Percentiles rank a stretch among this genome's conserved stretches.
These are phyloP conservation scores for Tuber calosporum DNA, from an alignment of 495 filamentous ascomycete genomes.

Conservation along the genomic window DNA sequence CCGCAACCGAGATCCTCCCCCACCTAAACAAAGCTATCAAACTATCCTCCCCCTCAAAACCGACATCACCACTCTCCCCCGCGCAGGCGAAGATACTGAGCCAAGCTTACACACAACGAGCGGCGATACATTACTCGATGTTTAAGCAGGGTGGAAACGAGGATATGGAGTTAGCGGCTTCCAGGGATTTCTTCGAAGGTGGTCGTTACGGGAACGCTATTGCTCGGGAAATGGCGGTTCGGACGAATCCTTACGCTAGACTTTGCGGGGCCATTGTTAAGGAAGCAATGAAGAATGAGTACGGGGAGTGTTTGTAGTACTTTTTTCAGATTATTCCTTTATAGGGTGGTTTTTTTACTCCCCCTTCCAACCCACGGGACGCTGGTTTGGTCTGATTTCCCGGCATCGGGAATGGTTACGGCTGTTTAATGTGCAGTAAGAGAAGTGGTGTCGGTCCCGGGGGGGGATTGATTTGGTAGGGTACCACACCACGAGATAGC, in stretches of 20 bases:
- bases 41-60: conserved; percentile 53
- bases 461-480: not conserved
- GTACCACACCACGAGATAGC: not conserved
- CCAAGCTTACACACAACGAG: conserved; percentile 69
- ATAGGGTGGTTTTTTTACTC: not conserved
- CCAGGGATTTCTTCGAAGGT: conserved; percentile 64
- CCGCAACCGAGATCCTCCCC: conserved; percentile 45
- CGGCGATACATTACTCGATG: conserved; percentile 59
- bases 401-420: not conserved
- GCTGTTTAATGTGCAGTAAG: not conserved
- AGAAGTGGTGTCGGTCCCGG: not conserved
- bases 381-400: not conserved
- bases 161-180: conserved; percentile 64
- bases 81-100: conserved; percentile 58
- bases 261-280: conserved; percentile 81
- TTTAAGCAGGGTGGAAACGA: conserved; percentile 46
- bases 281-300: conserved; percentile 75
- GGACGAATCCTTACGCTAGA: conserved; percentile 80
- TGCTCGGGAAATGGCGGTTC: conserved; percentile 66
- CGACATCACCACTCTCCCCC: conserved; percentile 51
- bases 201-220: conserved; percentile 73
- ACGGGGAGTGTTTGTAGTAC: conserved; percentile 32
- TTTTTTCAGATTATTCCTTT: not conserved
- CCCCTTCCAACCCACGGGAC: not conserved
- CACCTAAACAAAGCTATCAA: conserved; percentile 63